Conservation (phyloP, 768 basidiomycete species). For the Serendipita indica region DNA sequence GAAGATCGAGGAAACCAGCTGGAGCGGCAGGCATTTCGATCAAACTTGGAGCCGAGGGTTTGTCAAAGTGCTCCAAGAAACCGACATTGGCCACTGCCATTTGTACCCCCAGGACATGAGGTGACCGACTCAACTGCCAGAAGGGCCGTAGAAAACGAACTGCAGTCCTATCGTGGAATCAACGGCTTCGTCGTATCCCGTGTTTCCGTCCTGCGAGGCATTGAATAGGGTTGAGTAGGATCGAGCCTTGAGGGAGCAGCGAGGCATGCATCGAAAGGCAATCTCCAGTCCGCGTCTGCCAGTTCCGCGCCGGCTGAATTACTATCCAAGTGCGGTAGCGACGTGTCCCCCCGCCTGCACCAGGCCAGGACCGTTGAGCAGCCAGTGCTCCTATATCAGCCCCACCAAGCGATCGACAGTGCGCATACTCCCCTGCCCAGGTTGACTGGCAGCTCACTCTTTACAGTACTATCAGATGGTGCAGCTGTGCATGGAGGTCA, state of each 20-base stretch:
- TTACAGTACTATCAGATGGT: constrained; percentile 2
- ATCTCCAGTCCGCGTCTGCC: not conserved
- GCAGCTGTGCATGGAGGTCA: constrained; percentile 1
- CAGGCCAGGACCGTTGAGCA: not conserved
- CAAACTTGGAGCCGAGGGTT: not conserved
- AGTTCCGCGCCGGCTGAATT: not conserved
- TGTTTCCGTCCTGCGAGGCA: no score
- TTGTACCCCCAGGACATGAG: constrained; percentile 7
- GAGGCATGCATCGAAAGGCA: not conserved
- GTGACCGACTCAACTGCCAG: not conserved
- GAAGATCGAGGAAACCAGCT: not conserved
- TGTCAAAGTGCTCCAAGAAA: not conserved
- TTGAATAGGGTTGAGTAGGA: not conserved
- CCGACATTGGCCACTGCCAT: not conserved
- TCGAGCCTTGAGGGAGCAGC: not conserved
- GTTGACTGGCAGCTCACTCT: not conserved
- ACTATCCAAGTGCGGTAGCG: not conserved
- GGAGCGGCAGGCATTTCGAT: constrained; percentile 1
- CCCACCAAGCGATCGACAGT: constrained; percentile 1
- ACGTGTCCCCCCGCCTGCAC: not conserved
- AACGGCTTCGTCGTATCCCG: no score
- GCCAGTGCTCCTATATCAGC: not conserved
- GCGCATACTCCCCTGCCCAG: not conserved
- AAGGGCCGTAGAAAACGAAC: not conserved
- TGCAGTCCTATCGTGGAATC: not conserved